A percentile compares a stretch with the other conserved stretches of the same genome.
Evolutionary conservation across 345 rosid genomes (phyloP).

Genomic region (Pelargonium nanum): DNA sequence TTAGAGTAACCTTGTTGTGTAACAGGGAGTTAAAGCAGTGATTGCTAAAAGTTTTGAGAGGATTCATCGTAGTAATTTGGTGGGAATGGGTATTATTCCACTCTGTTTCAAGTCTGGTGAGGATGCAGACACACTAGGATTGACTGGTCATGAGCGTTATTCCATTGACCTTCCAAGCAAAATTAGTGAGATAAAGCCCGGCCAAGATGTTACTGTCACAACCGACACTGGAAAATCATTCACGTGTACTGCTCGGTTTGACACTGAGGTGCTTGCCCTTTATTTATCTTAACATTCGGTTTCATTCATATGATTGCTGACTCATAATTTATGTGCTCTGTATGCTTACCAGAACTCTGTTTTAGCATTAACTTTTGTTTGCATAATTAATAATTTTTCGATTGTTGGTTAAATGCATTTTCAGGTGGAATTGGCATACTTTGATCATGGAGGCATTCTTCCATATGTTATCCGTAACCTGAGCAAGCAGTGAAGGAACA

Average conservation of each 20-base stretch:
- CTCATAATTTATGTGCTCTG: background rate
- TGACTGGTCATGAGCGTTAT: conserved; percentile 87
- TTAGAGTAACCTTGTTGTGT: conserved; percentile 8
- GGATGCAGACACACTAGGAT: conserved; percentile 79
- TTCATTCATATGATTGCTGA: background rate
- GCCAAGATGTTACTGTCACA: conserved; percentile 84
- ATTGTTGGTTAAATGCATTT: conserved; percentile 6
- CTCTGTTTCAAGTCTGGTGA: conserved; percentile 89
- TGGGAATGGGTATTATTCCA: conserved; percentile 96
- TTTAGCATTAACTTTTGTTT: background rate
- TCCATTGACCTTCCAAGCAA: conserved; percentile 73
- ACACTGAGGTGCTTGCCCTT: conserved; percentile 67
- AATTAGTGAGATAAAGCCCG: conserved; percentile 69
- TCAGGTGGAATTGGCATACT: conserved; percentile 93
- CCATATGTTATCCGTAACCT: conserved; percentile 86
- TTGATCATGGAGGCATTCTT: conserved; percentile 91
- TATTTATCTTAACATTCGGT: background rate
- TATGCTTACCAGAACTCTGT: background rate
- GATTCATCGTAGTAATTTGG: conserved; percentile 94
- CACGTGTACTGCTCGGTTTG: conserved; percentile 85
- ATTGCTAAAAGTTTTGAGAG: conserved; percentile 97
- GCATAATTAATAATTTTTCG: background rate
- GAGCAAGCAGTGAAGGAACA: conserved; percentile 48
- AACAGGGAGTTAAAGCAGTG: conserved; percentile 94
- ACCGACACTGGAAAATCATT: conserved; percentile 79